Evolutionary conservation across 1,139 yeast species (phyloP).

Genomic region (Pichia norvegensis): DNA sequence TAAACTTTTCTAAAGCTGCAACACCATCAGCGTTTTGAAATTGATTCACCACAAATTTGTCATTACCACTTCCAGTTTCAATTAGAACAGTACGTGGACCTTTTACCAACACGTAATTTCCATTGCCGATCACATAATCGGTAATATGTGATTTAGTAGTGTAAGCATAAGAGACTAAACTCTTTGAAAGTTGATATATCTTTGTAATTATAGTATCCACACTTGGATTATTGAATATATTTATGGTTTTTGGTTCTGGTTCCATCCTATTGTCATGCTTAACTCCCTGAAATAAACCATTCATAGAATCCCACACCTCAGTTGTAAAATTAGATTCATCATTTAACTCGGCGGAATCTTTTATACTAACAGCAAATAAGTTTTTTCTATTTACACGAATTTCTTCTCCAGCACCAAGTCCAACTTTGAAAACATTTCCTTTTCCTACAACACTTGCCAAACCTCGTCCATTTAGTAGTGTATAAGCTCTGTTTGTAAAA

Average conservation of each 20-base stretch:
- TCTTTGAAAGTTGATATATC: not conserved
- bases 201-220: conserved; percentile 2
- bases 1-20: conserved; percentile 17
- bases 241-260: not conserved
- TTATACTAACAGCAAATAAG: conserved; percentile 45
- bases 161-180: not conserved
- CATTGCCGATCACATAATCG: conserved; percentile 23
- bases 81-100: conserved; percentile 53
- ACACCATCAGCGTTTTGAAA: not conserved
- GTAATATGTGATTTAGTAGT: not conserved
- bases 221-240: conserved; percentile 2
- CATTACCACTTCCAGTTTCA: conserved; percentile 32
- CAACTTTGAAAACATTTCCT: conserved; percentile 48
- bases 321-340: conserved; percentile 12
- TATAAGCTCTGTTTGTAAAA: conserved; percentile 36
- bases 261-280: not conserved
- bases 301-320: conserved; percentile 9
- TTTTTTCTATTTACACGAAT: conserved; percentile 40
- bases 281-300: conserved; percentile 8
- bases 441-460: conserved; percentile 47
- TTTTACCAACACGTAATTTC: conserved; percentile 39
- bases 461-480: conserved; percentile 51
- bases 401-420: conserved; percentile 40
- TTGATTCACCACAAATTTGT: conserved; percentile 12
- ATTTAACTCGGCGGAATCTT: conserved; percentile 33